phyloP scores from a whole-genome alignment of 1,139 yeast species.

The Suhomyces atakaporum region DNA sequence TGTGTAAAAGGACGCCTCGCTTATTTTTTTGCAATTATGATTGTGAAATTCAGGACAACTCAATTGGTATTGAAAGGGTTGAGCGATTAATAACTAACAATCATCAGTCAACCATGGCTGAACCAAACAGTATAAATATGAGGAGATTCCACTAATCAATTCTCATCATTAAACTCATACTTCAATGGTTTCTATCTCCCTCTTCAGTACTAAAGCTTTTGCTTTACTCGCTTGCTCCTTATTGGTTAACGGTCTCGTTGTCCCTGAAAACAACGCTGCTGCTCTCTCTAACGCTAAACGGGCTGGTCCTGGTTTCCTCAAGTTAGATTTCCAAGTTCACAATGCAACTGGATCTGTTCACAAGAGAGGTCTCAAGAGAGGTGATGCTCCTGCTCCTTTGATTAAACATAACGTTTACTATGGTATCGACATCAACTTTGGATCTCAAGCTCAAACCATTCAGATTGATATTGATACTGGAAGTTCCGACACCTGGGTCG shows the following conservation, averaged over 20 bases:
- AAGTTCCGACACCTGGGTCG: conserved; percentile 25
- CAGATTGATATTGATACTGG: conserved; percentile 23
- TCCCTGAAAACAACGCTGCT: conserved; percentile 7
- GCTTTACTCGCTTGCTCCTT: conserved; percentile 10
- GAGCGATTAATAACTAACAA: too few species aligned
- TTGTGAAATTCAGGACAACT: too few species aligned
- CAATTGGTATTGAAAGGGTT: too few species aligned
- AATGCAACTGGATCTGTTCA: too few species aligned
- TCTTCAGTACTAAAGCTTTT: conserved; percentile 11
- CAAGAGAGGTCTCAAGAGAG: not conserved
- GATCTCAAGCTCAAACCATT: conserved; percentile 12
- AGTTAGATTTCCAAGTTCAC: conserved; percentile 16
- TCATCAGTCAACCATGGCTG: too few species aligned
- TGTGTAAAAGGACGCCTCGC: too few species aligned
- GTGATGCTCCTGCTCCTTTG: conserved; percentile 5
- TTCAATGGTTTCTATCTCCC: conserved; percentile 11
- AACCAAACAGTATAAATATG: conserved; percentile 7
- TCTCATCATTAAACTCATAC: not conserved
- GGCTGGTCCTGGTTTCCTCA: conserved; percentile 13
- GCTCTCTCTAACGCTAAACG: conserved; percentile 8
- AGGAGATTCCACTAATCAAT: not conserved
- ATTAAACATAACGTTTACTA: conserved; percentile 9
- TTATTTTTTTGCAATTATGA: too few species aligned
- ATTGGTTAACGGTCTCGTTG: conserved; percentile 10
- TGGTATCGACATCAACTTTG: conserved; percentile 12